phyloP scores from a whole-genome alignment of 805 yeast species.

The Candida bentonensis region DNA sequence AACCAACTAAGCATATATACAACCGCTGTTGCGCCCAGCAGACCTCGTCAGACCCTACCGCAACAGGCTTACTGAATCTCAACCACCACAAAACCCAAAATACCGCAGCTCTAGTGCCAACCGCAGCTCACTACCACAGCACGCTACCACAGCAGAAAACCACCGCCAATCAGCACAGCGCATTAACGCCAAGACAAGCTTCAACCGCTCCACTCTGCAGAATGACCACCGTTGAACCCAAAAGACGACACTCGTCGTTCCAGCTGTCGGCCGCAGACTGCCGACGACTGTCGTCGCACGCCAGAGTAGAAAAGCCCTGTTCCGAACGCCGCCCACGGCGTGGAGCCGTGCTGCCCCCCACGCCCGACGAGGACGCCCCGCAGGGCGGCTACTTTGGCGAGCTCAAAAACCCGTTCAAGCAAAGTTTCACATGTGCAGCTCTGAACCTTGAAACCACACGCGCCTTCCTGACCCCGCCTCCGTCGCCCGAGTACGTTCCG shows the following conservation, averaged over 20 bases:
- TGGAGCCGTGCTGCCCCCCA: neutral
- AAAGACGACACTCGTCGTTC: neutral
- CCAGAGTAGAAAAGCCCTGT: neutral
- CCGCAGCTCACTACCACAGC: too few species aligned
- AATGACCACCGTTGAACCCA: neutral
- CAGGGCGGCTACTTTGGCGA: neutral
- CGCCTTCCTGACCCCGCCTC: slow-evolving; percentile 1
- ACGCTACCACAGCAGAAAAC: too few species aligned
- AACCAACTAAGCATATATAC: too few species aligned
- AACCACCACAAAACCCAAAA: too few species aligned
- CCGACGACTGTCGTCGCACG: neutral
- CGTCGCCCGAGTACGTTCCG: neutral
- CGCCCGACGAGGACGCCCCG: neutral
- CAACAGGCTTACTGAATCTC: too few species aligned
- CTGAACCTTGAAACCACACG: neutral
- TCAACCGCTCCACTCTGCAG: neutral
- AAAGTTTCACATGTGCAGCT: neutral
- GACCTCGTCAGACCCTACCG: too few species aligned
- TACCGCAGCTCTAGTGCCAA: too few species aligned
- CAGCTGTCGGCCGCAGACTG: neutral
- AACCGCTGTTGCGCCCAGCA: too few species aligned
- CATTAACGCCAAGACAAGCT: too few species aligned
- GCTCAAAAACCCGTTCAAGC: neutral
- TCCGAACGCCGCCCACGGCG: neutral
- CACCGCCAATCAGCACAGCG: too few species aligned